phyloP scores from a whole-genome alignment of 2,329 filamentous ascomycete genomes.

The Dactylellina drechsleri region DNA sequence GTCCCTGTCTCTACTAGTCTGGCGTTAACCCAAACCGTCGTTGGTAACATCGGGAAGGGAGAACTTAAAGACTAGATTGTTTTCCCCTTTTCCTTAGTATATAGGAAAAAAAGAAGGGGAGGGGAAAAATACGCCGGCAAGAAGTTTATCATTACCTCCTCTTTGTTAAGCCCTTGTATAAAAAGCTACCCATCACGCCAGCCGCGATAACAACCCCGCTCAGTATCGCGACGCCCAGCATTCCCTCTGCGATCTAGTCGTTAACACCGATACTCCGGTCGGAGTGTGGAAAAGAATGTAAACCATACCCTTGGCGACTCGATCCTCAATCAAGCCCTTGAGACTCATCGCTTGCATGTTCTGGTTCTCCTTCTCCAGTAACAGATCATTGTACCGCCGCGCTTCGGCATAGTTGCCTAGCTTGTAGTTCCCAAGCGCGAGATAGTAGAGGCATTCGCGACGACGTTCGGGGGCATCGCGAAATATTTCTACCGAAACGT shows the following conservation, averaged over 20 bases:
- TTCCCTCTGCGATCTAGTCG: constrained; percentile 70
- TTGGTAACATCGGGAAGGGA: constrained; percentile 15
- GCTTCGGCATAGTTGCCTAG: constrained; percentile 97
- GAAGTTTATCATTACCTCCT: constrained; percentile 59
- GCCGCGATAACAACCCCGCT: constrained; percentile 92
- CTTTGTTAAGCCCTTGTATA: constrained; percentile 79
- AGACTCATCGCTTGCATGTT: constrained; percentile 92
- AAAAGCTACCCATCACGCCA: constrained; percentile 87
- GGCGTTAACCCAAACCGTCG: constrained; percentile 37
- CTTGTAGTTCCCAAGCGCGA: constrained; percentile 97
- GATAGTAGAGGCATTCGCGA: constrained; percentile 97
- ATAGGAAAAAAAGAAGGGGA: background rate
- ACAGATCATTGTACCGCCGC: constrained; percentile 89
- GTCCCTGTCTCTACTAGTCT: constrained; percentile 43
- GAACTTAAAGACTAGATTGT: constrained; percentile 41
- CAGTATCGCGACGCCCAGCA: constrained; percentile 93
- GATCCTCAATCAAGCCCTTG: constrained; percentile 89
- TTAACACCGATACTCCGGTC: constrained; percentile 9
- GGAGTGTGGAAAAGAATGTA: too few relatives aligned
- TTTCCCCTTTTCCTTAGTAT: constrained; percentile 17
- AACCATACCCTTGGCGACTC: constrained; percentile 75
- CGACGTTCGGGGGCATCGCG: constrained; percentile 89
- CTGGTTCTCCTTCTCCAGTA: constrained; percentile 87
- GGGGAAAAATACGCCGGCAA: constrained; percentile 17
- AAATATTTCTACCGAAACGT: constrained; percentile 81